Base-by-base conservation (phyloP, 495 filamentous ascomycete genomes). In the Elasticomyces elasticus region DNA sequence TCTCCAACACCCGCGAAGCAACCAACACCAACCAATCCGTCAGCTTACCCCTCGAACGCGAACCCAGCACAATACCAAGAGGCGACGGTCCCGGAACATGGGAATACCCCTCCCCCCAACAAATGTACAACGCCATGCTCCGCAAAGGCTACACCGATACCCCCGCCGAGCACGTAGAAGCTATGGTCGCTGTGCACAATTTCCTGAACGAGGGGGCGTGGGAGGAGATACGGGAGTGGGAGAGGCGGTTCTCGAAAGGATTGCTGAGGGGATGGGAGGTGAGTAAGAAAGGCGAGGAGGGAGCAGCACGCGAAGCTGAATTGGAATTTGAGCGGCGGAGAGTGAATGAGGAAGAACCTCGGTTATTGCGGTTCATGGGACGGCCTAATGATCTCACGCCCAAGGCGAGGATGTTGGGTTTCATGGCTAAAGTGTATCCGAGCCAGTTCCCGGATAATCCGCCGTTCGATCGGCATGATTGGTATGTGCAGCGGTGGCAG, bases 51-150 rank as follows among this genome's bases (percentile, higher is more conserved):
- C 81, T 87, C 13, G 78, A 82, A 2, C 85, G 92, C 42, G 87
- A 94, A 65, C 66, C 75, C 10, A 91, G 86, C 17, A 84, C 89
- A 1, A 99, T 99, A 55, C 92, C 94, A 20, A 80, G 84, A 51
- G 89, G 86, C 58, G 79, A 83, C 61, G 77, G 75, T 35, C 54
- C 69, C 6, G 81, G 81, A 12, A 92, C 88, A 63, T 97, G 92
- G 92, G 94, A 96, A 67, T 97, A 97, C 65, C 94, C 92, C 0
- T 95, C 89, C 0, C 91, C 94, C 10, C 94, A 97, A 71, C 92
- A 97, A 67, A 97, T 97, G 92, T 97, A 96, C 72, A 99, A 97
- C 64, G 92, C 94, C 0, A 83, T 97, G 74, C 71, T 94, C 50
- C 83, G 94, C 48, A 97, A 99, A 69, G 92, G 92, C 19, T 88